Conservation (phyloP, 305 asterid genomes). For the Solanum chacoense region DNA sequence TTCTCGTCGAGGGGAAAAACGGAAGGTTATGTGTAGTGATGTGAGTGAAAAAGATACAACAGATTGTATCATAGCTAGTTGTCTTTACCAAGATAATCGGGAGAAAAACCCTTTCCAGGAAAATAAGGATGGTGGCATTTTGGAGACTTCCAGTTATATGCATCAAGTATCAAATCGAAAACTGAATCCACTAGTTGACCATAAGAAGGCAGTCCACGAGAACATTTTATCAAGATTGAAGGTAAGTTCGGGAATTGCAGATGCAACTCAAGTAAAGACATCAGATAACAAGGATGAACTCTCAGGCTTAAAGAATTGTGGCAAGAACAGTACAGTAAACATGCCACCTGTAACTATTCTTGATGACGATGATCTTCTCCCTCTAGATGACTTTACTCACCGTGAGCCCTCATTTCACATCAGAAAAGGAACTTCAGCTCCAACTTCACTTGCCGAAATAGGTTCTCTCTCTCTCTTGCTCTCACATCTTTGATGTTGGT, state of each 20-base stretch:
- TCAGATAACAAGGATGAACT: constrained; percentile 16
- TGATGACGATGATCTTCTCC: constrained; percentile 35
- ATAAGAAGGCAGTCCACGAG: constrained; percentile 9
- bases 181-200: constrained; percentile 6
- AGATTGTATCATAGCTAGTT: constrained; percentile 7
- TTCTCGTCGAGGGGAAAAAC: constrained; percentile 17
- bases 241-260: constrained; percentile 21
- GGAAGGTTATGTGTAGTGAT: constrained; percentile 15
- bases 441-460: constrained; percentile 25
- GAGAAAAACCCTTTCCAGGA: constrained; percentile 16
- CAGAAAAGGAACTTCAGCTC: constrained; percentile 26
- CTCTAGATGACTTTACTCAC: constrained; percentile 25
- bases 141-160: constrained; percentile 13
- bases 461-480: constrained; percentile 21
- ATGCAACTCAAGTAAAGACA: constrained; percentile 19
- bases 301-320: constrained; percentile 14
- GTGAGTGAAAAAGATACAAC: constrained; percentile 7
- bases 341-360: constrained; percentile 11
- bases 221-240: constrained; percentile 13
- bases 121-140: constrained; percentile 5
- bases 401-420: constrained; percentile 20
- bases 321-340: constrained; percentile 10
- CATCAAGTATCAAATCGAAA: constrained; percentile 8
- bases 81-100: constrained; percentile 14
- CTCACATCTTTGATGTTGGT: background rate